Evolutionary conservation across 2,329 filamentous ascomycete genomes (phyloP), one percentile per base, ranked within the genome.

Genomic region (Cercospora beticola): DNA sequence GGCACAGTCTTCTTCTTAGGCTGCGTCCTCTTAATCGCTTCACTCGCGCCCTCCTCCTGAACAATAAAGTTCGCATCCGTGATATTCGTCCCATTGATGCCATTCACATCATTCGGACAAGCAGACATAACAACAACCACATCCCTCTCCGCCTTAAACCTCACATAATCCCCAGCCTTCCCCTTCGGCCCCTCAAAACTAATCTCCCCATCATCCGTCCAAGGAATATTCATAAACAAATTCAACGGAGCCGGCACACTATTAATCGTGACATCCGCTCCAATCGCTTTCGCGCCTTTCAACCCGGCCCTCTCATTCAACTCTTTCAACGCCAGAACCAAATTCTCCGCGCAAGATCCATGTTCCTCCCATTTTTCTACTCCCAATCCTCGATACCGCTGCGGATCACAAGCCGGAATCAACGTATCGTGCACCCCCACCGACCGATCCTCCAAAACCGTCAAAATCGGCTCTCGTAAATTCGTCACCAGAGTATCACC

Each of bases 221-320:
- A 80, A 0, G 82, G 82, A 58, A 83, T 81, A 56, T 83, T 83
- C 82, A 83, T 83, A 73, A 83, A 84, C 10, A 84, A 75, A 54
- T 83, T 82, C 5, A 84, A 74, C 2, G 83, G 83, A 14, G 82
- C 81, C 0, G 83, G 83, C 14, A 81, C 81, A 62, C 78, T 80
- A 68, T 84, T 83, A 73, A 84, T 81, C 0, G 81, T 83, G 46
- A 84, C 81, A 21, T 83, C 82, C 6, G 82, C 81, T 26, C 83
- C 83, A 3, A 84, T 78, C 23, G 79, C 81, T 65, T 82, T 82
- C 1, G 81, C 76, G 16, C 82, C 83, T 66, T 83, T 82, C 21
- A 84, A 73, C 0, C 82, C 82, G 6, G 81, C 81, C 18, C 79
- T 78, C 68, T 82, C 81, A 73, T 84, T 84, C 36, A 84, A 73